phyloP scores from a whole-genome alignment of 1,284 basidiomycete species.

The Garcileccinum viscosum region DNA sequence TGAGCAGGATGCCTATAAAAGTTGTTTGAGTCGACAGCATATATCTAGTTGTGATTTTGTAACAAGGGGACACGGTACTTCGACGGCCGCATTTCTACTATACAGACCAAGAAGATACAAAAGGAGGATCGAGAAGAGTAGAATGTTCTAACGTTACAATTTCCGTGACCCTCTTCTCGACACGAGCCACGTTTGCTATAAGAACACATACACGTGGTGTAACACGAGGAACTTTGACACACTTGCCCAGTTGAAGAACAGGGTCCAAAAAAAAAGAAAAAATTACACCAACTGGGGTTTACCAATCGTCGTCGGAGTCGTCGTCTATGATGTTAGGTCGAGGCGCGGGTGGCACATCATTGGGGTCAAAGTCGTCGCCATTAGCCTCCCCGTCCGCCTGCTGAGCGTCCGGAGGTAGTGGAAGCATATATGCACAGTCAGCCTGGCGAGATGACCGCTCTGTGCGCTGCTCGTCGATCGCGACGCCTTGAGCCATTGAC shows the following conservation, averaged over 20 bases:
- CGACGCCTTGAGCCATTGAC: slow-evolving; percentile 39
- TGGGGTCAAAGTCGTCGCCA: slow-evolving; percentile 30
- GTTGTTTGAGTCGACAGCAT: background rate
- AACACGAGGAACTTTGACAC: background rate
- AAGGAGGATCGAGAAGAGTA: background rate
- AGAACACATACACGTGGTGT: background rate
- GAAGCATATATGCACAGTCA: slow-evolving; percentile 18
- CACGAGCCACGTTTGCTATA: background rate
- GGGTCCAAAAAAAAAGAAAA: background rate
- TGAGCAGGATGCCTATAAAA: background rate
- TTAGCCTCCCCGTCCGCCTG: slow-evolving; percentile 4
- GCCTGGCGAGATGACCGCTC: slow-evolving; percentile 24
- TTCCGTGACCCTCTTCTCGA: background rate
- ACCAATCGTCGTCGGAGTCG: slow-evolving; percentile 37
- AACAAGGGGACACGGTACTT: background rate
- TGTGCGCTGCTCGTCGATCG: slow-evolving; percentile 39
- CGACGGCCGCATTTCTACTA: background rate
- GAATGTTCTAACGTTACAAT: background rate
- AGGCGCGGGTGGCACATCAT: slow-evolving; percentile 18
- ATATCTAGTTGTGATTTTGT: background rate
- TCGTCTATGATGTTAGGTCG: slow-evolving; percentile 23
- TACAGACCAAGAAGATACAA: background rate
- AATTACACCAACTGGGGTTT: background rate
- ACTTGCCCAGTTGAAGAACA: background rate
- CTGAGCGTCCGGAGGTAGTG: slow-evolving; percentile 12